Evolutionary conservation across 768 basidiomycete species (phyloP).

Genomic region (Pleurotus platypus): DNA sequence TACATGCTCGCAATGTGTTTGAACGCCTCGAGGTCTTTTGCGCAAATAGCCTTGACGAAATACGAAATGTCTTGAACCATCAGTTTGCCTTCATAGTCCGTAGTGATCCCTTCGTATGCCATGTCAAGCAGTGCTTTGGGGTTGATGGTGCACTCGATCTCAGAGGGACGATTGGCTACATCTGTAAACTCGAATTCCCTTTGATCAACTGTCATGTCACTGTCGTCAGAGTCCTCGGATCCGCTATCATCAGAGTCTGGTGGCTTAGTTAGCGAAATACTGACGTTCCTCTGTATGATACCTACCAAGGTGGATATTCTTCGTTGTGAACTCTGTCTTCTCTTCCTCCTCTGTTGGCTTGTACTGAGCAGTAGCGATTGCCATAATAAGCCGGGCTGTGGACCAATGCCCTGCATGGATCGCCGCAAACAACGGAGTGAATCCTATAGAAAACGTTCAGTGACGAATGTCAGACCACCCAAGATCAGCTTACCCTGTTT

Average conservation of each 20-base stretch:
- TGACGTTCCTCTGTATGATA: neutral
- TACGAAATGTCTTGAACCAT: constrained; percentile 13
- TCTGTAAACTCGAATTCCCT: constrained; percentile 46
- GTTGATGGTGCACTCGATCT: constrained; percentile 37
- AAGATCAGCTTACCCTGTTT: neutral
- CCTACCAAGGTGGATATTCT: constrained; percentile 31
- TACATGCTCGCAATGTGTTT: constrained; percentile 43
- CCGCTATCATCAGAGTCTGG: constrained; percentile 26
- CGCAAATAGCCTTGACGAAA: constrained; percentile 33
- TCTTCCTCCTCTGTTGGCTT: constrained; percentile 31
- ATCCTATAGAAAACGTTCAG: constrained; percentile 25
- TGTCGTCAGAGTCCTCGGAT: constrained; percentile 36
- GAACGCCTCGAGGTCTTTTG: constrained; percentile 50
- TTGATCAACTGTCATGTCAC: constrained; percentile 29
- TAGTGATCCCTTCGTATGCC: neutral
- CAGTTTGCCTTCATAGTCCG: constrained; percentile 4
- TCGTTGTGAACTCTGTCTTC: constrained; percentile 25
- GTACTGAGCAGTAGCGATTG: constrained; percentile 55
- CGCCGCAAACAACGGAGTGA: constrained; percentile 49
- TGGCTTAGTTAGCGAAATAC: neutral
- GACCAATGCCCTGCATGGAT: constrained; percentile 48
- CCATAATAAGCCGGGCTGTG: constrained; percentile 55
- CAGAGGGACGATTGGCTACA: constrained; percentile 45
- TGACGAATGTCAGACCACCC: neutral
- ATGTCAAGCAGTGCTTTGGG: constrained; percentile 31